Evolutionary conservation across 2,329 filamentous ascomycete genomes (phyloP).

Genomic region (Colletotrichum phormii): DNA sequence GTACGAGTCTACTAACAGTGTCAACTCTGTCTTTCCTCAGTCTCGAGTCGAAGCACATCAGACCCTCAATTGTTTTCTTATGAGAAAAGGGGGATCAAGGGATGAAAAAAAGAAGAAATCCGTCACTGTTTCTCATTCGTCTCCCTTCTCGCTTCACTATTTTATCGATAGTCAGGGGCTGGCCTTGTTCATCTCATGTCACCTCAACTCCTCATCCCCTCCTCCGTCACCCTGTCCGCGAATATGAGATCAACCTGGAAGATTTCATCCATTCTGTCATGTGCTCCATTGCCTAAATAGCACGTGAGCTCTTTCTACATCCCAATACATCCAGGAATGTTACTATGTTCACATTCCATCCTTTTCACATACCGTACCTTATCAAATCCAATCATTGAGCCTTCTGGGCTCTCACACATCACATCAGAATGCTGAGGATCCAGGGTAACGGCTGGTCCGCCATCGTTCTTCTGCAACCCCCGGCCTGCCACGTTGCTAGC

Average conservation of each 20-base stretch:
- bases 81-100: not conserved
- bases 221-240: not conserved
- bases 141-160: not conserved
- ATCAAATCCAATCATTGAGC: not conserved
- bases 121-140: not conserved
- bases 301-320: slow-evolving; percentile 7
- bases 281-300: not conserved
- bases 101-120: not conserved
- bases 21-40: not conserved
- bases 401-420: not conserved
- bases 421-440: not conserved
- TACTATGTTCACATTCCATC: not conserved
- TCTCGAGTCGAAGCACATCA: not conserved
- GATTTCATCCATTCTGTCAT: not conserved
- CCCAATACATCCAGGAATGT: not conserved
- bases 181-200: slow-evolving; percentile 27
- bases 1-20: not conserved
- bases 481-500: slow-evolving; percentile 23
- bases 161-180: not conserved
- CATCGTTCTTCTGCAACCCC: slow-evolving; percentile 11
- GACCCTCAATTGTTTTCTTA: not conserved
- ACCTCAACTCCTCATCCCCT: not conserved
- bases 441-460: not conserved
- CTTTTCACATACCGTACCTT: not conserved
- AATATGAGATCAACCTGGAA: not conserved